Evolutionary conservation across 1,284 basidiomycete species (phyloP).

Genomic region (Chalciporus sp.): DNA sequence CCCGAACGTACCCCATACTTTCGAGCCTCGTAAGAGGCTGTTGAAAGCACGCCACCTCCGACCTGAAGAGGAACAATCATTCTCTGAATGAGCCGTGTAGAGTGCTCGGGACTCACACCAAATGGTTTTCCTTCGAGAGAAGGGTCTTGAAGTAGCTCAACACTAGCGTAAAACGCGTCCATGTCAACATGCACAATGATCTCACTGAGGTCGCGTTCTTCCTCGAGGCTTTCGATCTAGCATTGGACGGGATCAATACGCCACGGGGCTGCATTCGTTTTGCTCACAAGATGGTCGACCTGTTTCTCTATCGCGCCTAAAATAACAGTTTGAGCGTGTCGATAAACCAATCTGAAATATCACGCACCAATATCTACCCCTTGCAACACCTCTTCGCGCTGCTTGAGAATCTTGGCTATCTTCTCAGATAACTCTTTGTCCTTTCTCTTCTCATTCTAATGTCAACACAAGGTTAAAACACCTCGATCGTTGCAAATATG

Average conservation of each 20-base stretch:
- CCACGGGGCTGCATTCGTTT: conserved; percentile 38
- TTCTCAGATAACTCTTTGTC: conserved; percentile 78
- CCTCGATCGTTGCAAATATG: conserved; percentile 4
- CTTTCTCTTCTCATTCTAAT: conserved; percentile 80
- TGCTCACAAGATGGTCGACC: conserved; percentile 30
- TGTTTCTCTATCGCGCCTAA: conserved; percentile 31
- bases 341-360: background rate
- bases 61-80: conserved; percentile 47
- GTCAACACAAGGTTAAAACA: conserved; percentile 4
- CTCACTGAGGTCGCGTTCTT: conserved; percentile 78
- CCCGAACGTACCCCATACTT: conserved; percentile 88
- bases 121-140: conserved; percentile 83
- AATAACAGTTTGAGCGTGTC: background rate
- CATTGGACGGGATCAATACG: background rate
- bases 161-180: conserved; percentile 78
- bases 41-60: conserved; percentile 77
- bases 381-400: conserved; percentile 62
- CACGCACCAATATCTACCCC: conserved; percentile 63
- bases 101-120: conserved; percentile 59
- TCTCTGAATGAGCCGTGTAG: background rate
- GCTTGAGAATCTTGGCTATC: conserved; percentile 65
- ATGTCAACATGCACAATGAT: conserved; percentile 87
- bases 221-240: conserved; percentile 78
- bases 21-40: conserved; percentile 90
- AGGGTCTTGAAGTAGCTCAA: conserved; percentile 82